Conservation (phyloP, 176 grass and related monocot genomes). For the Cymbopogon citratus region DNA sequence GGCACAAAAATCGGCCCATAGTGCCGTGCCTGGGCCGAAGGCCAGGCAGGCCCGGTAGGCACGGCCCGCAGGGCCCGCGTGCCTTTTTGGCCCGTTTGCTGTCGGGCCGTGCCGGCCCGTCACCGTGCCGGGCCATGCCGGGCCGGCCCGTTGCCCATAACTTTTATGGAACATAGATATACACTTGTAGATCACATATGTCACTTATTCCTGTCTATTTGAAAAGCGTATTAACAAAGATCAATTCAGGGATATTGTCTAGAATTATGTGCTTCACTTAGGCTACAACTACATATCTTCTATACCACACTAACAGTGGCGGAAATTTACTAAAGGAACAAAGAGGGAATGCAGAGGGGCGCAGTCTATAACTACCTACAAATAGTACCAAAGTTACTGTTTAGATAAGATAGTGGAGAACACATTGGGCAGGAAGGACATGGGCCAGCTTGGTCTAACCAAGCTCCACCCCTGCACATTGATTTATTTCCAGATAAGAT, state of each 20-base stretch:
- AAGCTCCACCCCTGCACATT: background rate
- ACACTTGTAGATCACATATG: background rate
- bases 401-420: background rate
- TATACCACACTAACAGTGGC: background rate
- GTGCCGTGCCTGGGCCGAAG: no score
- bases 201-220: conserved; percentile 9
- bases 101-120: no score
- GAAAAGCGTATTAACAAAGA: background rate
- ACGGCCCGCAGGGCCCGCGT: no score
- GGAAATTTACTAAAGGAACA: background rate
- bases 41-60: no score
- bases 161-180: background rate
- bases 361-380: background rate
- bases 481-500: background rate
- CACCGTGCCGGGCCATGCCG: no score
- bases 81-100: no score
- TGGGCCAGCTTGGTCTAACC: background rate
- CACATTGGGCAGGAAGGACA: background rate
- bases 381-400: background rate
- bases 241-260: background rate
- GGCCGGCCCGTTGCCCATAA: no score
- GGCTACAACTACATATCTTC: background rate
- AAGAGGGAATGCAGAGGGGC: background rate
- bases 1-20: no score
- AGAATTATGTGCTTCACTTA: background rate